phyloP scores from a whole-genome alignment of 108 stramenopile species.

The Nitzschia inconspicua region DNA sequence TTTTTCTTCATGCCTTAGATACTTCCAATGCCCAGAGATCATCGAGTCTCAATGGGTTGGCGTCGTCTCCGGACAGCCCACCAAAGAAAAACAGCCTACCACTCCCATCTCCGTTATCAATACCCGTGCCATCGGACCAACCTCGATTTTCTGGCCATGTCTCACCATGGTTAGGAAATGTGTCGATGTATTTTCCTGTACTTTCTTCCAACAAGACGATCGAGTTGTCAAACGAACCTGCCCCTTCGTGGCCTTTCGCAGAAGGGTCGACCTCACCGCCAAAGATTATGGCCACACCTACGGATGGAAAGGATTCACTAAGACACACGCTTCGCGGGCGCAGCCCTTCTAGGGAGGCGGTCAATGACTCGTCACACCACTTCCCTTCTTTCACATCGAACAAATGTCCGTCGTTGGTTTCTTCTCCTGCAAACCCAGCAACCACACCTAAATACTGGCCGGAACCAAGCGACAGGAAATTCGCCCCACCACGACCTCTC shows the following conservation, averaged over 20 bases:
- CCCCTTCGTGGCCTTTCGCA: constrained; percentile 65
- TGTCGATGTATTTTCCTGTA: constrained; percentile 14
- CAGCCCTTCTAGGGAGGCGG: constrained; percentile 13
- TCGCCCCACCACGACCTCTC: constrained; percentile 58
- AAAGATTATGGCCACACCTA: constrained; percentile 47
- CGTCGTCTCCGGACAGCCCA: constrained; percentile 64
- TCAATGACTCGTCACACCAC: constrained; percentile 29
- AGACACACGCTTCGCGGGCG: constrained; percentile 59
- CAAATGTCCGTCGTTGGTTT: constrained; percentile 63
- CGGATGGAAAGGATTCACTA: constrained; percentile 35
- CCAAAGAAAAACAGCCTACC: constrained; percentile 49
- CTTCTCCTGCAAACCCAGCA: constrained; percentile 63
- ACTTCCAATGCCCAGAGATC: constrained; percentile 48
- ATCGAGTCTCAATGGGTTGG: constrained; percentile 38
- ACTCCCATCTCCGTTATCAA: constrained; percentile 4
- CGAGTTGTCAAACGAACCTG: constrained; percentile 62
- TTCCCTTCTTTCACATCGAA: constrained; percentile 18
- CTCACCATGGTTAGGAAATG: not conserved
- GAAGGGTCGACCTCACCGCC: constrained; percentile 74
- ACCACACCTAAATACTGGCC: constrained; percentile 36
- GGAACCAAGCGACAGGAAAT: constrained; percentile 33
- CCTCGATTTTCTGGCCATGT: constrained; percentile 47
- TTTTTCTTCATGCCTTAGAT: not conserved
- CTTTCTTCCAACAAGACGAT: constrained; percentile 38
- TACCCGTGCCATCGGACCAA: constrained; percentile 52